Evolutionary conservation across 768 basidiomycete genomes (phyloP).

Genomic region (Phylloporus arenicola): DNA sequence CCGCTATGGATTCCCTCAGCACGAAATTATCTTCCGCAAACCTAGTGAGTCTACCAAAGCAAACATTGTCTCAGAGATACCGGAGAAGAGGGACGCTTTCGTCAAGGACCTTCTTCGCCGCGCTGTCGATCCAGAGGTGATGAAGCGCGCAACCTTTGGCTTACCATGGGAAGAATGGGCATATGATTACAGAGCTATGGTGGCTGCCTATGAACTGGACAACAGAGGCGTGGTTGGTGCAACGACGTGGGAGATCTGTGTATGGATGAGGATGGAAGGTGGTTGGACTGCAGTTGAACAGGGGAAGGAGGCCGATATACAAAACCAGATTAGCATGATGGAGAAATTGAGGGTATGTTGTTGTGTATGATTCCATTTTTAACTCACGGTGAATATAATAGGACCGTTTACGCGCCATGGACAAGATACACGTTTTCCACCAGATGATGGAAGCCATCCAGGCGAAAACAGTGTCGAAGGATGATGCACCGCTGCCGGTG

Average conservation of each 20-base stretch:
- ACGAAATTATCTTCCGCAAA: constrained; percentile 29
- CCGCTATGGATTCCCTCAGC: constrained; percentile 24
- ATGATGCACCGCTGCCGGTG: constrained; percentile 20
- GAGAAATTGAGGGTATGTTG: constrained; percentile 24
- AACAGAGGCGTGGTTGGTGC: constrained; percentile 16
- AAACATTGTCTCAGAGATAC: constrained; percentile 19
- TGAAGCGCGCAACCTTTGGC: constrained; percentile 21
- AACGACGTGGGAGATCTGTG: constrained; percentile 27
- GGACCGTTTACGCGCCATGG: constrained; percentile 28
- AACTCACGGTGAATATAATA: constrained; percentile 6
- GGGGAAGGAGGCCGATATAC: constrained; percentile 17
- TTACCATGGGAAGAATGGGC: constrained; percentile 32
- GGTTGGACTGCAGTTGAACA: constrained; percentile 28
- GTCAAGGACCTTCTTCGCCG: constrained; percentile 25
- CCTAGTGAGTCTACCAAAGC: constrained; percentile 24
- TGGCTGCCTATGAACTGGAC: constrained; percentile 18
- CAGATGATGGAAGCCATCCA: constrained; percentile 33
- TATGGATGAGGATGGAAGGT: constrained; percentile 30
- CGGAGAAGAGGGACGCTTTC: constrained; percentile 24
- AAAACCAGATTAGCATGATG: constrained; percentile 25
- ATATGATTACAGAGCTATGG: constrained; percentile 29
- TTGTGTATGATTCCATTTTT: neutral
- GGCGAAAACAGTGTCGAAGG: constrained; percentile 25
- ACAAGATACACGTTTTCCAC: constrained; percentile 25
- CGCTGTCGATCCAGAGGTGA: constrained; percentile 27